Base-by-base conservation (phyloP, 108 stramenopile genomes). In the Skeletonema tropicum region DNA sequence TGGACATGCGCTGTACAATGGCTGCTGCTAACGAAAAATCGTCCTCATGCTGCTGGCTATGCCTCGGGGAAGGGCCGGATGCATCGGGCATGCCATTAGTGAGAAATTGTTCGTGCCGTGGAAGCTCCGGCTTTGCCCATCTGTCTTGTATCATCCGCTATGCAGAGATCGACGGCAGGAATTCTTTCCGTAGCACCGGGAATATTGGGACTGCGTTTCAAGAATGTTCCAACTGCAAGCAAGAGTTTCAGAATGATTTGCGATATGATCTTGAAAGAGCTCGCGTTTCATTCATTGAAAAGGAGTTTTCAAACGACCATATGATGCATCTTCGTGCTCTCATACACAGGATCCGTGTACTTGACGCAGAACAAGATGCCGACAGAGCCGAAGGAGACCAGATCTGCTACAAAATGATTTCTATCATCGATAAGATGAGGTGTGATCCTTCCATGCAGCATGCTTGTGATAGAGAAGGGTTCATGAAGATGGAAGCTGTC, bases 61-160 rank as follows among this genome's bases (percentile, higher is more conserved):
- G 61, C 31, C 29, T 62, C 6, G 61, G 14, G 0, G 61, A 62
- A 2, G 61, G 61, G 32, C 19, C 59, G 59, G 19, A 60, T 29
- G 57, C 23, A 12, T 58, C 57, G 4, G 19, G 59, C 29, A 60
- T 33, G 59, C 59, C 59, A 29, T 21, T 60, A 4, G 30, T 29
- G 19, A 29, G 59, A 14, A 32, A 62, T 11, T 62, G 61, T 21
- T 62, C 61, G 8, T 62, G 61, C 61, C 61, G 61, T 33, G 61
- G 61, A 36, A 62, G 61, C 32, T 62, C 61, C 39, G 61, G 61
- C 61, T 62, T 62, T 1, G 61, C 61, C 33, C 61, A 62, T 62
- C 17, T 35, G 11, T 19, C 32, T 10, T 62, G 61, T 8, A 62
- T 62, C 61, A 19, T 62, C 25, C 19, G 19, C 36, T 62, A 62